Evolutionary conservation across 176 grass and related monocot genomes (phyloP).

Genomic region (Cymbopogon citratus): DNA sequence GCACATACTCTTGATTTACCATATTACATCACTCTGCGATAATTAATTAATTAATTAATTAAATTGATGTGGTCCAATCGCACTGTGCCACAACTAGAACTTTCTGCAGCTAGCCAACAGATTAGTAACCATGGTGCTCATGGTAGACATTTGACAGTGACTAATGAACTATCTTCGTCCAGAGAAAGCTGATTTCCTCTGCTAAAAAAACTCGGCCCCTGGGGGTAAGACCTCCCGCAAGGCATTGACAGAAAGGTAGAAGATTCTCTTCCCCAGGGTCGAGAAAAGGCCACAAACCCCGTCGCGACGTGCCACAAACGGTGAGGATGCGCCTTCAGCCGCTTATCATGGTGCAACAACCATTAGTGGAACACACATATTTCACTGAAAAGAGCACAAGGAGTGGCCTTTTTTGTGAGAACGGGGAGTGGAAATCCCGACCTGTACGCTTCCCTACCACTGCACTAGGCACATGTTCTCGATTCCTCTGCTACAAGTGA

Average conservation of each 20-base stretch:
- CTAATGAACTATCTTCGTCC: neutral
- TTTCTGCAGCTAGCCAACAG: neutral
- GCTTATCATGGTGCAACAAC: no score
- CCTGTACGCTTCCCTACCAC: no score
- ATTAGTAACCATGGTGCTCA: conserved; percentile 2
- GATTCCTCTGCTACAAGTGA: no score
- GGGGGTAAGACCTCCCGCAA: neutral
- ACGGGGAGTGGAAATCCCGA: no score
- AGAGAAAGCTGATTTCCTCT: neutral
- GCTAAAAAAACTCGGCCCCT: neutral
- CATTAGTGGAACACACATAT: no score
- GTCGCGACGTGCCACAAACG: no score
- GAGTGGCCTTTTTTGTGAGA: no score
- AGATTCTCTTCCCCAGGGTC: neutral
- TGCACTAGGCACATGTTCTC: no score
- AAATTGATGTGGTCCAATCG: neutral
- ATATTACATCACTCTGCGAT: neutral
- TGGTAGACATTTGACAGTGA: neutral
- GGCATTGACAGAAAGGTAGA: neutral
- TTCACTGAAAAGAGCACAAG: no score
- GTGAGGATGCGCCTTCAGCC: no score
- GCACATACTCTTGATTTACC: neutral
- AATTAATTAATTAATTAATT: neutral
- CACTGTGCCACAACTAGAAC: neutral
- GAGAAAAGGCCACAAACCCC: no score